Evolutionary conservation across 148 eudicot species (phyloP), one percentile per base, ranked within the genome.

Genomic region (Diospyros kaki): DNA sequence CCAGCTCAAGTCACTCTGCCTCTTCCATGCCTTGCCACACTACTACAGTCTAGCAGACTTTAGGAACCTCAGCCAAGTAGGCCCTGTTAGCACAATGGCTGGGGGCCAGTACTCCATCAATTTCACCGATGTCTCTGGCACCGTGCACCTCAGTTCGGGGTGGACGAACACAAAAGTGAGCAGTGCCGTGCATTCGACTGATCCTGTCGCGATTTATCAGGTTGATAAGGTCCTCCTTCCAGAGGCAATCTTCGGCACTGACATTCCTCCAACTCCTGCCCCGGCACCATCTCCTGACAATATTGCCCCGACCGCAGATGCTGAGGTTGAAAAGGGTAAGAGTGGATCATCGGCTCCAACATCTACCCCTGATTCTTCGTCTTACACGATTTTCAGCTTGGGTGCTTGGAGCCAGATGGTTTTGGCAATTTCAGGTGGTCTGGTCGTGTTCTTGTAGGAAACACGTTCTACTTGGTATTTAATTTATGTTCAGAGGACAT

Each of bases 191-290:
- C 77, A 71, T 66, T 76, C 97, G 2, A 86, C 96, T 58, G 80
- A 66, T 8, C 97, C 97, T 2, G 91, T 86, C 50, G 97, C 94
- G 1, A 15, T 94, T 48, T 94, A 92, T 62, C 89, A 92, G 82
- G 81, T 91, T 44, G 83, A 88, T 46, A 87, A 83, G 70, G 96
- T 94, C 48, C 88, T 94, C 6, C 92, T 94, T n/a, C 98, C 98
- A 0, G 93, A 81, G 71, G 91, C 92, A 1, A 92, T 94, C 69
- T 94, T 89, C 17, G 98, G 98, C 28, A 90, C 91, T 0, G 96
- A 94, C 45, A 90, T 94, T 7, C 98, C 98, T 5, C 98, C 98
- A 6, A 80, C 72, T 15, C 85, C 98, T 0, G 93, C 97, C 17
- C 98, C 98, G 2, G 97, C 93, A 0, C 98, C 98, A 0, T 89